A percentile compares a stretch with the other conserved stretches of the same genome.
Evolutionary conservation across 768 basidiomycete genomes (phyloP).

Genomic region (Hebeloma cylindrosporum): DNA sequence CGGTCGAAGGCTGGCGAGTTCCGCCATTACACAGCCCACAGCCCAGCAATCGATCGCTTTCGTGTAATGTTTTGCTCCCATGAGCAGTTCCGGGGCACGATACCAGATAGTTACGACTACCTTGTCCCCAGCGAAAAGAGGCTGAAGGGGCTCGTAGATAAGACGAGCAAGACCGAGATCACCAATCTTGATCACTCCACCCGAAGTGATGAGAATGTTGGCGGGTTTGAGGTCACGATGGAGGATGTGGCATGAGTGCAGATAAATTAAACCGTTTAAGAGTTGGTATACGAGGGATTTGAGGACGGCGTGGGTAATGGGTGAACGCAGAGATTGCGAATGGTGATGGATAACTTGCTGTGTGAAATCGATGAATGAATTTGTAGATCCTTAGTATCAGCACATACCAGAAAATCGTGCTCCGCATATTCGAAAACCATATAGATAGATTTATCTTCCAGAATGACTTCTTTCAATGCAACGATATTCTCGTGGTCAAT

Average conservation of each 20-base stretch:
- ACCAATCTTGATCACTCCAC: conserved; percentile 95
- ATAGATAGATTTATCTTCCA: conserved; percentile 98
- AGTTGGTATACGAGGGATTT: conserved; percentile 95
- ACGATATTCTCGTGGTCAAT: conserved; percentile 91
- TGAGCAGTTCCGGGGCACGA: conserved; percentile 91
- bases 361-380: not conserved
- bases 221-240: conserved; percentile 99
- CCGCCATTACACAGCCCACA: conserved; percentile 96
- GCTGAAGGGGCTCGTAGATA: conserved; percentile 88
- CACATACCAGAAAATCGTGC: conserved; percentile 90
- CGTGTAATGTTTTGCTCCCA: conserved; percentile 98
- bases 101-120: conserved; percentile 99
- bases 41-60: conserved; percentile 98
- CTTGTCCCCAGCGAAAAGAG: conserved; percentile 91
- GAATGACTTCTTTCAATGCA: conserved; percentile 88
- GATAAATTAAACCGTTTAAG: conserved; percentile 89
- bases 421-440: conserved; percentile 99
- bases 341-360: conserved; percentile 99
- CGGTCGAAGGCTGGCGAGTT: conserved; percentile 87
- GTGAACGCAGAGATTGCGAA: conserved; percentile 80
- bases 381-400: not conserved
- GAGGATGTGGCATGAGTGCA: conserved; percentile 92
- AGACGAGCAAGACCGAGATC: conserved; percentile 94
- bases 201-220: conserved; percentile 92
- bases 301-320: conserved; percentile 75